Conservation (phyloP, 192 early-diverging fungal species). For the Martensiomyces pterosporus region DNA sequence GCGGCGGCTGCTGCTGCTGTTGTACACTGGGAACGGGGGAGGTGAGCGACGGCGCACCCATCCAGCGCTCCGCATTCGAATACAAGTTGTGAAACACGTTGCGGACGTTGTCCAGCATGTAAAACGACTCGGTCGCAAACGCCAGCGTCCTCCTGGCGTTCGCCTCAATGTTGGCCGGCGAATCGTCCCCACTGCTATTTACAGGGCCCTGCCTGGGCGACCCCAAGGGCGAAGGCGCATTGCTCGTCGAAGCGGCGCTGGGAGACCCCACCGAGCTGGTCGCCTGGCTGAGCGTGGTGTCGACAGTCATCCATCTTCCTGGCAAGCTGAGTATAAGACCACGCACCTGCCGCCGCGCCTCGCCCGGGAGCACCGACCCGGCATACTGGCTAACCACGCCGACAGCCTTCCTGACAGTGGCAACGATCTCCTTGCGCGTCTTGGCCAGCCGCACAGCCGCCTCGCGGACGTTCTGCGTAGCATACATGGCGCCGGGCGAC, state of each 20-base stretch:
- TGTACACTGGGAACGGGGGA: background rate
- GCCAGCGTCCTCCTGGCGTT: constrained; percentile 30
- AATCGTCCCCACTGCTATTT: background rate
- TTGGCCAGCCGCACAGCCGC: constrained; percentile 45
- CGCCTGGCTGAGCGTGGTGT: constrained; percentile 6
- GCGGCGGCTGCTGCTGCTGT: constrained; percentile 4
- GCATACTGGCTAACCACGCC: constrained; percentile 85
- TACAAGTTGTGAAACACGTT: constrained; percentile 31
- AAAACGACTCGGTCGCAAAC: constrained; percentile 46
- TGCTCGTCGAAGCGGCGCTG: constrained; percentile 14
- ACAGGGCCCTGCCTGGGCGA: constrained; percentile 1
- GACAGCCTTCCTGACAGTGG: constrained; percentile 80
- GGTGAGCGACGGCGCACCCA: constrained; percentile 2
- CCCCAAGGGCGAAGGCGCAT: constrained; percentile 5
- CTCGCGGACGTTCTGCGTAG: constrained; percentile 21
- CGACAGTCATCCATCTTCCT: constrained; percentile 55
- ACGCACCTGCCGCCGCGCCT: constrained; percentile 73
- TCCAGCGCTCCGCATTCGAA: constrained; percentile 40
- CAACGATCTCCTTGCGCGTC: constrained; percentile 78
- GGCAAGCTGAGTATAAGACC: constrained; percentile 82
- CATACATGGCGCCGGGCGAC: no score
- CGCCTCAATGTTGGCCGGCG: constrained; percentile 32
- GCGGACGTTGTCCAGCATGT: constrained; percentile 37
- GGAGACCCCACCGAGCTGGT: constrained; percentile 14
- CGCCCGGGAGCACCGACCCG: constrained; percentile 74